Evolutionary conservation across 1,284 basidiomycete species (phyloP).

Genomic region (Gymnopus androsaceus): DNA sequence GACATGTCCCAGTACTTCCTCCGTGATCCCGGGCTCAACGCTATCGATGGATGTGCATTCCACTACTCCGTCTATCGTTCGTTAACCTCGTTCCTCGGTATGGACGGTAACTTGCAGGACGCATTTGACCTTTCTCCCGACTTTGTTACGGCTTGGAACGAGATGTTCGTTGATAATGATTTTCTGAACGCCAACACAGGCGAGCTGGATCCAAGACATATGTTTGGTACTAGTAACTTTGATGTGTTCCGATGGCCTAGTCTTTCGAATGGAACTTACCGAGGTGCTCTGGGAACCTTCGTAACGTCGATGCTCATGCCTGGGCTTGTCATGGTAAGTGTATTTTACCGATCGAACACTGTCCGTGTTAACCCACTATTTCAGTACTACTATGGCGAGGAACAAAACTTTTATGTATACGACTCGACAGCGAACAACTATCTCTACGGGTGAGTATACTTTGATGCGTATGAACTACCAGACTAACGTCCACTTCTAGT

Average conservation of each 20-base stretch:
- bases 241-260: constrained; percentile 92
- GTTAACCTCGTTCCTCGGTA: constrained; percentile 81
- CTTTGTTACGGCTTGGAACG: constrained; percentile 85
- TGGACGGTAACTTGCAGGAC: constrained; percentile 90
- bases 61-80: constrained; percentile 91
- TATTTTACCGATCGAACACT: not conserved
- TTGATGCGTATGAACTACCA: too few species aligned
- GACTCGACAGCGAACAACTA: constrained; percentile 87
- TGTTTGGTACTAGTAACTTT: constrained; percentile 90
- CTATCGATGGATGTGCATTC: constrained; percentile 80
- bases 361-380: constrained; percentile 7
- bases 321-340: constrained; percentile 75
- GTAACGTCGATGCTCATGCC: constrained; percentile 84
- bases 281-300: constrained; percentile 75
- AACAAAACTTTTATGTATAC: constrained; percentile 83
- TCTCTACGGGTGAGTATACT: constrained; percentile 81
- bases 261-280: constrained; percentile 80
- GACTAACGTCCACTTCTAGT: constrained; percentile 40
- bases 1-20: constrained; percentile 75
- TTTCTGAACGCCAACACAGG: constrained; percentile 75
- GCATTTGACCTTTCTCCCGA: constrained; percentile 81
- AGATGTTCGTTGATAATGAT: constrained; percentile 87
- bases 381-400: constrained; percentile 84
- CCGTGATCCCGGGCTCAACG: constrained; percentile 61
- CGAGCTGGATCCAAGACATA: constrained; percentile 77